A percentile compares a stretch with the other conserved stretches of the same genome.
These are phyloP conservation scores for Parascedosporium putredinis DNA, from an alignment of 2,329 filamentous ascomycete genomes.

Conservation along the genomic window DNA sequence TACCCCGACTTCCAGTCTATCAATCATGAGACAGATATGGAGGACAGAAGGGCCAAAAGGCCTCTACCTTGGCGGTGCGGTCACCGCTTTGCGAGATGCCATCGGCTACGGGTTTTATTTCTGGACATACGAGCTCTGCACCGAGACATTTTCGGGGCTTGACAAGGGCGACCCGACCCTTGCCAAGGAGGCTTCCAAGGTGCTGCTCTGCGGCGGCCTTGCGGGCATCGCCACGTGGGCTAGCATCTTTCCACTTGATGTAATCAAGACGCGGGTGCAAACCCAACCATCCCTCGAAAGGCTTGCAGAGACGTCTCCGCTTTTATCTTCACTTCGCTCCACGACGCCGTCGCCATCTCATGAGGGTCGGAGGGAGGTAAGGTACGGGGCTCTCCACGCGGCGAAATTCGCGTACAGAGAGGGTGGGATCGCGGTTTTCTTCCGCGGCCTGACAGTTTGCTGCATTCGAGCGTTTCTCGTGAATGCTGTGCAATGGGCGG, in stretches of 20 bases:
- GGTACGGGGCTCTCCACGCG: slow-evolving; percentile 49
- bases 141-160: slow-evolving; percentile 39
- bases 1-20: slow-evolving; percentile 44
- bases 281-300: slow-evolving; percentile 40
- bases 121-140: slow-evolving; percentile 77
- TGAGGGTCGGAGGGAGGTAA: slow-evolving; percentile 13
- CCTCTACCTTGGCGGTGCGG: slow-evolving; percentile 68
- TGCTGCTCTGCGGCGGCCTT: slow-evolving; percentile 74
- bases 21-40: slow-evolving; percentile 52
- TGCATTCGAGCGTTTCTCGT: slow-evolving; percentile 81
- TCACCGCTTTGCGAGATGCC: slow-evolving; percentile 75
- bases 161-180: slow-evolving; percentile 14
- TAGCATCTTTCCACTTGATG: slow-evolving; percentile 82
- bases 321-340: slow-evolving; percentile 20
- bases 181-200: slow-evolving; percentile 44
- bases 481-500: slow-evolving; percentile 86
- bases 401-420: slow-evolving; percentile 55
- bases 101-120: slow-evolving; percentile 98
- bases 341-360: neutral
- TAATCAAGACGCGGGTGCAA: slow-evolving; percentile 89
- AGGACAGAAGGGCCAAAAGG: slow-evolving; percentile 51
- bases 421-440: slow-evolving; percentile 55
- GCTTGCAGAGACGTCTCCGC: slow-evolving; percentile 17
- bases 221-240: slow-evolving; percentile 84
- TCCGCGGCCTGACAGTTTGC: slow-evolving; percentile 67